Evolutionary conservation across 495 filamentous ascomycete species (phyloP), one percentile per base, ranked within the genome.

Genomic region (Bryoglossum gracile): DNA sequence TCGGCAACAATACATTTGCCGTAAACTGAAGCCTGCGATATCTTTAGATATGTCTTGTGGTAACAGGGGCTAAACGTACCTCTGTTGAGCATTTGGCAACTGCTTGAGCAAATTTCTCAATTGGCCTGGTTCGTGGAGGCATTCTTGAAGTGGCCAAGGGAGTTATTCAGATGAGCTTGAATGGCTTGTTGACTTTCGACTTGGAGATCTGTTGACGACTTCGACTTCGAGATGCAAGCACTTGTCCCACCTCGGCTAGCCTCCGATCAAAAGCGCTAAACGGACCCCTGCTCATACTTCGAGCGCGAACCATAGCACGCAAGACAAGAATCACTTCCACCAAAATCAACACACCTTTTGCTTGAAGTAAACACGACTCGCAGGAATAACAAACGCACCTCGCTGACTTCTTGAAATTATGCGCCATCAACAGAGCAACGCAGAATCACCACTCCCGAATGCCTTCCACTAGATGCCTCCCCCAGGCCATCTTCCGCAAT

Each of bases 1-100:
- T 99, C 91, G 8, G 78, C 78, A 26, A 92, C 73, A 48, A 99
- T 79, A 63, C 92, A 99, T 73, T 89, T 89, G 43, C 92, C 92
- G 59, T 97, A 99, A 13, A 76, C 74, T 6, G 87, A 74, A 42
- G 85, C 82, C 91, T 97, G 57, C 42, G 49, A 37, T 32, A 26
- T 8, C 42, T 13, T 50, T 47, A 46, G 33, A 39, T 39, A 1
- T 35, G 30, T 21, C 3, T 8, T 18, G 4, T 2, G 39, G 22
- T 33, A 26, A 46, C 56, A 10, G 19, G 9, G 3, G 19, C 14
- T 39, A 34, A 41, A 50, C 66, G 22, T 65, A 94, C 92, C 77
- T 97, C 86, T 17, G 72, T 63, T 10, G 87, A 80, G 70, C 92
- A 99, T 64, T 88, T 84, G 2, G 82, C 84, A 8, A 83, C 83